Evolutionary conservation across 768 basidiomycete genomes (phyloP).

Genomic region (Boletus sp.): DNA sequence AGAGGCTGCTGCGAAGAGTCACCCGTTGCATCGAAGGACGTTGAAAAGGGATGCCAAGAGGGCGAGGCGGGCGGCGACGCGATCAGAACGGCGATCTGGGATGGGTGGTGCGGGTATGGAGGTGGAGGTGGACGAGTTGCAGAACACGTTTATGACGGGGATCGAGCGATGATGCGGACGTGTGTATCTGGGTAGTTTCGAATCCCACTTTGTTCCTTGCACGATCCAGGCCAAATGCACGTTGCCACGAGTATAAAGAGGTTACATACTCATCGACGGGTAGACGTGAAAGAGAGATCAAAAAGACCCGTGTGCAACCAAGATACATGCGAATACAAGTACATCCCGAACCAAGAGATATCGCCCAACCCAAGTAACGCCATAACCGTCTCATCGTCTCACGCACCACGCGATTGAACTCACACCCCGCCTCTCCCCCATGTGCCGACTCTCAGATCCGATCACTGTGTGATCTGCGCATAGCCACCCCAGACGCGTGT

Average conservation of each 20-base stretch:
- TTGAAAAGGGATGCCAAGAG: constrained; percentile 65
- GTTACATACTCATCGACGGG: too few relatives aligned
- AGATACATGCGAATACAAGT: not conserved
- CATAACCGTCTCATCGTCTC: not conserved
- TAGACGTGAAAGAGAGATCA: not conserved
- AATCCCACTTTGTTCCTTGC: too few relatives aligned
- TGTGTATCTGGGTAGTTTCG: too few relatives aligned
- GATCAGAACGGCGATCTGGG: constrained; percentile 7
- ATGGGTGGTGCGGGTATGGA: constrained; percentile 29
- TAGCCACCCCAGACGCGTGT: not conserved
- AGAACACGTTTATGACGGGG: constrained; percentile 24
- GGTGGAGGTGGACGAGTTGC: constrained; percentile 18
- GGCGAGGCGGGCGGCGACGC: constrained; percentile 50
- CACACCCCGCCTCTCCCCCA: too few relatives aligned
- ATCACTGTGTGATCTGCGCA: constrained; percentile 8
- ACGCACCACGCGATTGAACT: too few relatives aligned
- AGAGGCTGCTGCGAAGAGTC: constrained; percentile 38
- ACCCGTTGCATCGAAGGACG: constrained; percentile 53
- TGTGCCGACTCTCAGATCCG: not conserved
- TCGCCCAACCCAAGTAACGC: not conserved
- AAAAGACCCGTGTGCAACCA: not conserved
- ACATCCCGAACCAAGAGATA: not conserved
- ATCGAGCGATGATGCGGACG: constrained; percentile 16
- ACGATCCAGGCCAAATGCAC: too few relatives aligned
- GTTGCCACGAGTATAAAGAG: too few relatives aligned